phyloP scores from a whole-genome alignment of 352 stramenopile genomes.

The Thalassiosira ordinaria region DNA sequence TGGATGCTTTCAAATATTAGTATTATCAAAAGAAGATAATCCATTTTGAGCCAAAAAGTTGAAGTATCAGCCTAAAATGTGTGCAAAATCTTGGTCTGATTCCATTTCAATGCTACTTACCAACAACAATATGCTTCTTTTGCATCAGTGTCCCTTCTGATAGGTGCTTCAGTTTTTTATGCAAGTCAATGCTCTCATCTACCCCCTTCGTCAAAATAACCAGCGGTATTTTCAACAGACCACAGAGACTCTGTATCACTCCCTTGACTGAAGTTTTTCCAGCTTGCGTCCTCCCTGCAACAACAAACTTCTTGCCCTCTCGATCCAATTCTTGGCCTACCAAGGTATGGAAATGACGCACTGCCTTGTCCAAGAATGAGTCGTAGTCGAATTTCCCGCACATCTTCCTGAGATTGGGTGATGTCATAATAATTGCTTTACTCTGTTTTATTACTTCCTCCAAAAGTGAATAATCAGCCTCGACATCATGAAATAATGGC shows the following conservation, averaged over 20 bases:
- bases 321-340: slow-evolving; percentile 2
- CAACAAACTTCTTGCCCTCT: slow-evolving; percentile 36
- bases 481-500: slow-evolving; percentile 20
- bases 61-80: no score
- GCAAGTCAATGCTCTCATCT: slow-evolving; percentile 40
- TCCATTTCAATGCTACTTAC: no score
- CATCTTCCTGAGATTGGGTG: slow-evolving; percentile 9
- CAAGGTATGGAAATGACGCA: slow-evolving; percentile 30
- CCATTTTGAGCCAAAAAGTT: slow-evolving; percentile 4
- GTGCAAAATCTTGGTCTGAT: no score
- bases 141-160: slow-evolving; percentile 19
- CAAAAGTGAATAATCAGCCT: slow-evolving; percentile 15
- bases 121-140: slow-evolving; percentile 35
- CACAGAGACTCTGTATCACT: slow-evolving; percentile 31
- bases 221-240: slow-evolving; percentile 31
- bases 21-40: slow-evolving; percentile 2
- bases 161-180: slow-evolving; percentile 25
- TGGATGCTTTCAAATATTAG: slow-evolving; percentile 24
- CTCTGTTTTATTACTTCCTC: slow-evolving; percentile 15
- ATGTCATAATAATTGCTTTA: slow-evolving; percentile 32
- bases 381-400: slow-evolving; percentile 37
- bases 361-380: slow-evolving; percentile 30
- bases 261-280: slow-evolving; percentile 48
- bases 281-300: slow-evolving; percentile 40
- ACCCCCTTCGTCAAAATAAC: slow-evolving; percentile 53